These are phyloP conservation scores for Domatiomyces catenatus DNA, from an alignment of 2,329 filamentous ascomycete species.

Conservation along the genomic window DNA sequence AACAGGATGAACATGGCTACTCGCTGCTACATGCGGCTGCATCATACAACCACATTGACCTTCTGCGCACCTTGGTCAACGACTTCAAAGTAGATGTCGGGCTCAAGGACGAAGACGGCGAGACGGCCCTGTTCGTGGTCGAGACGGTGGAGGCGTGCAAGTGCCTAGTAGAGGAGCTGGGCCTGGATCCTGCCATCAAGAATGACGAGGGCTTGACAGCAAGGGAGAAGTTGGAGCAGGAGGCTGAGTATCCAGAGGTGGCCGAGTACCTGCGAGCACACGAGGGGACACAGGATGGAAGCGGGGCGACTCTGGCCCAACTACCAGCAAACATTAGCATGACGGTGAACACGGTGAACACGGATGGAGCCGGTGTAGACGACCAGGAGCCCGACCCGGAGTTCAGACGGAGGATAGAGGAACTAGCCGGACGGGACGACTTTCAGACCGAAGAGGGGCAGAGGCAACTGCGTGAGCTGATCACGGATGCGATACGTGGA, in stretches of 20 bases:
- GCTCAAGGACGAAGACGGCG: constrained; percentile 74
- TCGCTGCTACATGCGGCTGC: constrained; percentile 84
- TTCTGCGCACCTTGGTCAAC: constrained; percentile 58
- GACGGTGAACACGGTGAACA: constrained; percentile 49
- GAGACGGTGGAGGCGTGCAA: constrained; percentile 67
- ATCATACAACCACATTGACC: constrained; percentile 74
- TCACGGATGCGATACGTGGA: constrained; percentile 63
- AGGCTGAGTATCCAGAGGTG: constrained; percentile 63
- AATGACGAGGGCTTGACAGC: constrained; percentile 69
- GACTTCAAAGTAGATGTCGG: constrained; percentile 69
- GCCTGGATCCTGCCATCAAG: constrained; percentile 47
- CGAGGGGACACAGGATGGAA: constrained; percentile 19
- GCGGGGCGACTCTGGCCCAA: constrained; percentile 35
- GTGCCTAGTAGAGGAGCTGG: constrained; percentile 67
- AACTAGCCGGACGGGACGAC: constrained; percentile 68
- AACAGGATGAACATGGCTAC: constrained; percentile 84
- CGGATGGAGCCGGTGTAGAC: constrained; percentile 43
- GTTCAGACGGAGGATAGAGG: constrained; percentile 73
- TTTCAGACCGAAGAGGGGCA: constrained; percentile 72
- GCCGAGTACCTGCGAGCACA: constrained; percentile 49
- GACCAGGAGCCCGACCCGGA: constrained; percentile 51
- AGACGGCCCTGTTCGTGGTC: constrained; percentile 87
- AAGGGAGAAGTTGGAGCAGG: constrained; percentile 60
- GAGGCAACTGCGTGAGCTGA: constrained; percentile 57
- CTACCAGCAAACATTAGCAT: constrained; percentile 64